Evolutionary conservation across 2,329 filamentous ascomycete species (phyloP).

Genomic region (Xylariales sp.): DNA sequence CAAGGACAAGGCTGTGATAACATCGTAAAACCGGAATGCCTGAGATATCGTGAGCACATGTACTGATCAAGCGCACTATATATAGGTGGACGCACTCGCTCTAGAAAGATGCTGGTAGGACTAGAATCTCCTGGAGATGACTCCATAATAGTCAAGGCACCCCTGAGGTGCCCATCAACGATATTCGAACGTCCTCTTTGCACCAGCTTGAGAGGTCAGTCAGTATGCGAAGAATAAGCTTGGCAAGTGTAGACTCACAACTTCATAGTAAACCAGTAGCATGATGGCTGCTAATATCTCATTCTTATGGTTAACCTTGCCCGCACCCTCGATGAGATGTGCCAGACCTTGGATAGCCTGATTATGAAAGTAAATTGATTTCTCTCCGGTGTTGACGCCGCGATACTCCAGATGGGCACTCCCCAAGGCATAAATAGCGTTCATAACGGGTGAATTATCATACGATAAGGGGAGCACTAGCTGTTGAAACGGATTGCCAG

Average conservation of each 20-base stretch:
- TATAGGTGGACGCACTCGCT: slow-evolving; percentile 43
- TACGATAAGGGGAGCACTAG: slow-evolving; percentile 57
- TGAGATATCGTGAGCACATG: slow-evolving; percentile 26
- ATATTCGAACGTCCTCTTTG: slow-evolving; percentile 56
- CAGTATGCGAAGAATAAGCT: too few relatives aligned
- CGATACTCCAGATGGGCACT: slow-evolving; percentile 76
- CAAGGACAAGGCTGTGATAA: slow-evolving; percentile 58
- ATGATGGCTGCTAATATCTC: slow-evolving; percentile 59
- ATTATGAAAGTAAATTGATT: slow-evolving; percentile 55
- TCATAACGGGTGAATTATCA: slow-evolving; percentile 59
- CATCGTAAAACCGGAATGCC: slow-evolving; percentile 63
- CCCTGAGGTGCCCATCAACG: slow-evolving; percentile 56
- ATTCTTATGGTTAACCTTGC: slow-evolving; percentile 42
- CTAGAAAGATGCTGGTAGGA: slow-evolving; percentile 52
- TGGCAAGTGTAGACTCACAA: slow-evolving; percentile 39
- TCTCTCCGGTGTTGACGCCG: slow-evolving; percentile 47
- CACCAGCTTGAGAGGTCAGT: too few relatives aligned
- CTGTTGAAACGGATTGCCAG: slow-evolving; percentile 59
- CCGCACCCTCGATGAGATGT: slow-evolving; percentile 49
- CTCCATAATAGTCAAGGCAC: slow-evolving; percentile 57
- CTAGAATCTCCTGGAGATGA: slow-evolving; percentile 39
- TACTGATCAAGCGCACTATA: background rate
- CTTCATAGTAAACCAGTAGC: slow-evolving; percentile 59
- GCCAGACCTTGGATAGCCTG: slow-evolving; percentile 54
- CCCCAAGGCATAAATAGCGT: slow-evolving; percentile 78